Conservation (phyloP, 2,329 filamentous ascomycete genomes). For the Ophiosphaerella korrae region DNA sequence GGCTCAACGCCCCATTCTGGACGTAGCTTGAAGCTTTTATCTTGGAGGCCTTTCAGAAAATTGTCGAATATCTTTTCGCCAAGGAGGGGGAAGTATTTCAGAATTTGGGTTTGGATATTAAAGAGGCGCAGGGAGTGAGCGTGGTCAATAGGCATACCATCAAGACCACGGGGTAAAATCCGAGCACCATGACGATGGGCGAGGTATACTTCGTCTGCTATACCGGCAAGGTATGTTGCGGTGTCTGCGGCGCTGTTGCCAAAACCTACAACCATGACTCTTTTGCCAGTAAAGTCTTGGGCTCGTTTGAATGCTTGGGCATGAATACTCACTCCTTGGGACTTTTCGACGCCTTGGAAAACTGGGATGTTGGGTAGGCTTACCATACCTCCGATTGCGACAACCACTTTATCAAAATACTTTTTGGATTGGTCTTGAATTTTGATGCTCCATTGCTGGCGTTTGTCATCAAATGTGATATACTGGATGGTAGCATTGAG, state of each 20-base stretch:
- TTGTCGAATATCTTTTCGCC: slow-evolving; percentile 23
- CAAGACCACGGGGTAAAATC: slow-evolving; percentile 19
- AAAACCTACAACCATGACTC: slow-evolving; percentile 33
- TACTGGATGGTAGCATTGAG: slow-evolving; percentile 16
- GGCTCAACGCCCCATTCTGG: slow-evolving; percentile 31
- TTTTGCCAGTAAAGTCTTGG: slow-evolving; percentile 13
- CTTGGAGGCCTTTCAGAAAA: slow-evolving; percentile 22
- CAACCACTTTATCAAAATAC: slow-evolving; percentile 26
- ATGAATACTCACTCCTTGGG: slow-evolving; percentile 17
- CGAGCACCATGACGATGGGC: slow-evolving; percentile 31
- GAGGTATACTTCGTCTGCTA: slow-evolving; percentile 27
- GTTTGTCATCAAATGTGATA: slow-evolving; percentile 15
- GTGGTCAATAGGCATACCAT: slow-evolving; percentile 22
- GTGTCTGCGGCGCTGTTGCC: slow-evolving; percentile 34
- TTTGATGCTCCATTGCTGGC: slow-evolving; percentile 18
- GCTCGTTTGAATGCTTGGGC: slow-evolving; percentile 22
- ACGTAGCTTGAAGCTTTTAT: slow-evolving; percentile 27
- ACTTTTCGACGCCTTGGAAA: slow-evolving; percentile 22
- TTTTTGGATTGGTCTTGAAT: slow-evolving; percentile 6
- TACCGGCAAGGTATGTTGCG: slow-evolving; percentile 23
- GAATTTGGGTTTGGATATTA: slow-evolving; percentile 13
- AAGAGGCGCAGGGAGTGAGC: slow-evolving; percentile 19
- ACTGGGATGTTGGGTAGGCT: slow-evolving; percentile 18
- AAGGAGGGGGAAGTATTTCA: slow-evolving; percentile 17
- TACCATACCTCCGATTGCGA: slow-evolving; percentile 27